Conservation (phyloP, 2,329 filamentous ascomycete species). For the Ophiosphaerella herpotricha region DNA sequence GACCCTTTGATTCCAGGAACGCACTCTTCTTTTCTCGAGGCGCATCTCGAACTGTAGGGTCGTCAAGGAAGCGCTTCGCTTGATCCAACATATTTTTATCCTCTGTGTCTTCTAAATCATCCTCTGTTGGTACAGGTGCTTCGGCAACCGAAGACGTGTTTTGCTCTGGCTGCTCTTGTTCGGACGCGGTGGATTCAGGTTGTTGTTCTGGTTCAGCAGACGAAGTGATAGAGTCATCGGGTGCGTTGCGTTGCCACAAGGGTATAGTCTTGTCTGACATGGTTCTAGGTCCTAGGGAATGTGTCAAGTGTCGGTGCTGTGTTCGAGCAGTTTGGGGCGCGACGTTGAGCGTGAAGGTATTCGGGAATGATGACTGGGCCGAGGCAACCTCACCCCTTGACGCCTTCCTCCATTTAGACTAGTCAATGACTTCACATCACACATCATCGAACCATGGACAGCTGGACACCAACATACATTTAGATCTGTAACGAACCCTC, state of each 20-base stretch:
- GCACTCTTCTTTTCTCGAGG: slow-evolving; percentile 72
- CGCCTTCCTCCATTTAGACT: not conserved
- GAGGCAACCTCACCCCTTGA: not conserved
- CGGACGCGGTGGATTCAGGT: slow-evolving; percentile 10
- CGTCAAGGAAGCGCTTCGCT: slow-evolving; percentile 75
- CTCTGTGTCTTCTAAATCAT: slow-evolving; percentile 7
- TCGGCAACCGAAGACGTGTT: slow-evolving; percentile 15
- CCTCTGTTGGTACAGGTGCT: slow-evolving; percentile 17
- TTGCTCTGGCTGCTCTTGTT: slow-evolving; percentile 12
- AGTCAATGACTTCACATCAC: not conserved
- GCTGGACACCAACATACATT: too few species aligned
- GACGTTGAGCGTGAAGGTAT: slow-evolving; percentile 1
- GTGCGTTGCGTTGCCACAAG: slow-evolving; percentile 40
- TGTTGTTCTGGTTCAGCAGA: slow-evolving; percentile 19
- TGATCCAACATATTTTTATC: slow-evolving; percentile 59
- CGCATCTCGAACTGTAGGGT: slow-evolving; percentile 71
- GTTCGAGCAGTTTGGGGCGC: not conserved
- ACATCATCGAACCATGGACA: not conserved
- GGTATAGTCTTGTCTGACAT: slow-evolving; percentile 37
- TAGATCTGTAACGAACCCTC: too few species aligned
- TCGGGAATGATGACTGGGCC: slow-evolving; percentile 5
- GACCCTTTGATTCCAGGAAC: slow-evolving; percentile 78
- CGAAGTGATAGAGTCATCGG: slow-evolving; percentile 9
- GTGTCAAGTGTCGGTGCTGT: not conserved
- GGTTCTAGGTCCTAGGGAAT: not conserved